Evolutionary conservation across 331 rosid species (phyloP).

Genomic region (Acacia concinna): DNA sequence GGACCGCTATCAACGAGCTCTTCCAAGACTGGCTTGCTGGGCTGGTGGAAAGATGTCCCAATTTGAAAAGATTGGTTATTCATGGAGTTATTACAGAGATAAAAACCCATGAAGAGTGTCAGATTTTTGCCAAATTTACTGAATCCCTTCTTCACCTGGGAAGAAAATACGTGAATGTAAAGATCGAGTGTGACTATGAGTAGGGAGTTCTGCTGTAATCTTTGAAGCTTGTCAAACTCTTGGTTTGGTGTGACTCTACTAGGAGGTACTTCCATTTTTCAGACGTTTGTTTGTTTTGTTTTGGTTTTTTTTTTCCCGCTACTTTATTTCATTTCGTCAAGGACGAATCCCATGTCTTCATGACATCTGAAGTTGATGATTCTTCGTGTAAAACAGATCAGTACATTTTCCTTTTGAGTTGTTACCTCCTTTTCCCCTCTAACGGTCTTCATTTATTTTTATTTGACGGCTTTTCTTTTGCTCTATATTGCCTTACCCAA

Average conservation of each 20-base stretch:
- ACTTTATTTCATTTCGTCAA: slow-evolving; percentile 9
- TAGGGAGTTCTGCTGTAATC: slow-evolving; percentile 28
- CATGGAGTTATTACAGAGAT: slow-evolving; percentile 49
- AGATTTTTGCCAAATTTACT: slow-evolving; percentile 37
- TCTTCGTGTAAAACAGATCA: slow-evolving; percentile 13
- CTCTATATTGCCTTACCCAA: neutral
- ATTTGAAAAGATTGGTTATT: slow-evolving; percentile 42
- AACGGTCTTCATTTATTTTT: neutral
- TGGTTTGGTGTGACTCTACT: neutral
- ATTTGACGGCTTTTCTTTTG: neutral
- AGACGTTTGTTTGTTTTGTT: neutral
- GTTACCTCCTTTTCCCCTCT: neutral
- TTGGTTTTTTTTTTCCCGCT: no score
- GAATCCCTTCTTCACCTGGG: slow-evolving; percentile 43
- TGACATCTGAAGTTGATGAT: slow-evolving; percentile 26
- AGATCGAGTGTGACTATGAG: slow-evolving; percentile 57
- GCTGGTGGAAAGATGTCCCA: slow-evolving; percentile 47
- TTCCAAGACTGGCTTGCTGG: slow-evolving; percentile 50
- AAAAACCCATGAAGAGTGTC: slow-evolving; percentile 46
- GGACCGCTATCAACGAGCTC: slow-evolving; percentile 47
- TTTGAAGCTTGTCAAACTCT: slow-evolving; percentile 15
- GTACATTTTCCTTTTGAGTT: neutral
- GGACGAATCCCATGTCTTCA: slow-evolving; percentile 21
- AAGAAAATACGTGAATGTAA: slow-evolving; percentile 53
- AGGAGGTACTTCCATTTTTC: slow-evolving; percentile 24